phyloP scores from a whole-genome alignment of 495 filamentous ascomycete species.

The Jackrogersella multiformis region DNA sequence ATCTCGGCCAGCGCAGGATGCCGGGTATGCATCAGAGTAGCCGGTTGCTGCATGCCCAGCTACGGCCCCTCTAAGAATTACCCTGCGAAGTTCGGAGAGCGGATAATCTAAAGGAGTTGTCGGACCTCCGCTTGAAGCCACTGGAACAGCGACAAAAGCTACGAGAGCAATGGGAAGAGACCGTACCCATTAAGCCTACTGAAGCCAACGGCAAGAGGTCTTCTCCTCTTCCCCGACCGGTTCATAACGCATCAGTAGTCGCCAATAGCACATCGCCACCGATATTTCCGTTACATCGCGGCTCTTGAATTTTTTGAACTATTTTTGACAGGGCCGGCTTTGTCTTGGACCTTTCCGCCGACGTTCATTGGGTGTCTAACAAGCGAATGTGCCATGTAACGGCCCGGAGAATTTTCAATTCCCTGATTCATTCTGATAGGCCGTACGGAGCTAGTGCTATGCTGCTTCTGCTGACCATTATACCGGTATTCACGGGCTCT shows the following conservation, averaged over 20 bases:
- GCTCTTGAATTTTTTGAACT: too few species aligned
- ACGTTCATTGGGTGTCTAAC: slow-evolving; percentile 11
- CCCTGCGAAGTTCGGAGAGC: slow-evolving; percentile 31
- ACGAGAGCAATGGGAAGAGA: slow-evolving; percentile 2
- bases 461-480: slow-evolving; percentile 20
- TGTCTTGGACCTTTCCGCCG: slow-evolving; percentile 14
- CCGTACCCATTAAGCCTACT: slow-evolving; percentile 7
- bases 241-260: slow-evolving; percentile 5
- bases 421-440: slow-evolving; percentile 13
- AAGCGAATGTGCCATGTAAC: slow-evolving; percentile 22
- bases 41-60: background rate
- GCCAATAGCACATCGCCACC: slow-evolving; percentile 27
- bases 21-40: background rate
- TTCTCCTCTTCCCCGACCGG: slow-evolving; percentile 14
- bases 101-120: background rate
- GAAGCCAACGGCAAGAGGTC: slow-evolving; percentile 6
- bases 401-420: slow-evolving; percentile 21
- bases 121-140: background rate
- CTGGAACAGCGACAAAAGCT: background rate
- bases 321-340: slow-evolving; percentile 18
- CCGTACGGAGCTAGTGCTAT: slow-evolving; percentile 7
- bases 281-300: slow-evolving; percentile 37
- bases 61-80: slow-evolving; percentile 1
- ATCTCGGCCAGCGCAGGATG: slow-evolving; percentile 19
- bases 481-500: slow-evolving; percentile 13